Conservation (phyloP, 148 eudicot species). For the Beta vulgaris region DNA sequence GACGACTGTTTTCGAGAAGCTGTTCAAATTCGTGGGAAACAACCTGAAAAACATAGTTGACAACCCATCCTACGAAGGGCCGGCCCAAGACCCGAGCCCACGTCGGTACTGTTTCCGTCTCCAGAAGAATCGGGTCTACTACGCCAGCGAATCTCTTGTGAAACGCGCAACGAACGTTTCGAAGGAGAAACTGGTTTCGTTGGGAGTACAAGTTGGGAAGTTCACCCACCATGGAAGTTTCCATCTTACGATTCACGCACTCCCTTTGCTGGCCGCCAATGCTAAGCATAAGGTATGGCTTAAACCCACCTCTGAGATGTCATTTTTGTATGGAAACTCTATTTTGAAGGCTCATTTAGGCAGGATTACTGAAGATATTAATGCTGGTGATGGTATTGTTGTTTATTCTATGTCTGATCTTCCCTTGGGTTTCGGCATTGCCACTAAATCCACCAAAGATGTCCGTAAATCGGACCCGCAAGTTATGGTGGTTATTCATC, state of each 20-base stretch:
- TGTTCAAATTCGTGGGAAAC: constrained; percentile 84
- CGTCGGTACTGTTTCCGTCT: constrained; percentile 84
- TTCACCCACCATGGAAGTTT: constrained; percentile 69
- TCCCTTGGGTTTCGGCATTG: constrained; percentile 80
- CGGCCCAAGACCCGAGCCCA: constrained; percentile 53
- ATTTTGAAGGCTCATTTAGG: constrained; percentile 84
- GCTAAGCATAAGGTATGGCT: constrained; percentile 92
- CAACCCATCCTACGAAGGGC: constrained; percentile 71
- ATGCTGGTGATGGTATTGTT: constrained; percentile 72
- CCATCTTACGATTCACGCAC: constrained; percentile 69
- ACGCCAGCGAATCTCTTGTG: constrained; percentile 67
- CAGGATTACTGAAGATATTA: constrained; percentile 77
- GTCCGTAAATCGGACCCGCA: constrained; percentile 80
- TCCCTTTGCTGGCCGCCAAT: constrained; percentile 66
- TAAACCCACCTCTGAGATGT: constrained; percentile 80
- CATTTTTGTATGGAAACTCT: constrained; percentile 76
- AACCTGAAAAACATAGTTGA: constrained; percentile 85
- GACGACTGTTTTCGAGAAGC: constrained; percentile 70
- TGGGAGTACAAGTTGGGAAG: constrained; percentile 69
- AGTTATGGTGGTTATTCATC: constrained; percentile 78
- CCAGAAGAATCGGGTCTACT: no score
- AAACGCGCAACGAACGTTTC: constrained; percentile 81
- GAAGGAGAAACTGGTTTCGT: constrained; percentile 55
- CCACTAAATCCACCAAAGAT: constrained; percentile 66
- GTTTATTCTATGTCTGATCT: constrained; percentile 85